These are phyloP conservation scores for Lactifluus echinatus DNA, from an alignment of 768 basidiomycete species.

Conservation along the genomic window DNA sequence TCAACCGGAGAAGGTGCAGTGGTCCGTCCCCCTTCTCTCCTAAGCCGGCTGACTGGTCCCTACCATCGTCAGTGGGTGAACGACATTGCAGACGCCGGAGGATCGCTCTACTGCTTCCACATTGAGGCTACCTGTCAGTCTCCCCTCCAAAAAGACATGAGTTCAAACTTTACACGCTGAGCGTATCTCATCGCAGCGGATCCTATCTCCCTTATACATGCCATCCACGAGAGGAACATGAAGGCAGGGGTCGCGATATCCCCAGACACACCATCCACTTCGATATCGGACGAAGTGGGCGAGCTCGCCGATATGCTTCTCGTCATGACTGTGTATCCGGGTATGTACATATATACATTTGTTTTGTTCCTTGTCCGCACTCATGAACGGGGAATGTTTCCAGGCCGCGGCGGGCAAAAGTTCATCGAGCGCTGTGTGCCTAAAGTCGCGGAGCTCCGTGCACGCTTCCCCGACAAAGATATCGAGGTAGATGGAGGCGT, in stretches of 20 bases:
- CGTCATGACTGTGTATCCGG: conserved; percentile 98
- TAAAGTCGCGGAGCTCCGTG: conserved; percentile 86
- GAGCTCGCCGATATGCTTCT: conserved; percentile 86
- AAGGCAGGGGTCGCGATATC: conserved; percentile 95
- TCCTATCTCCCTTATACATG: conserved; percentile 64
- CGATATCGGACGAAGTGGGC: conserved; percentile 82
- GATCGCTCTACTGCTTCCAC: conserved; percentile 93
- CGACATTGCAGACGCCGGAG: conserved; percentile 93
- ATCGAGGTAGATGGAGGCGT: conserved; percentile 99
- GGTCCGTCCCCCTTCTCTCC: background rate
- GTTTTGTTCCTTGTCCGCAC: background rate
- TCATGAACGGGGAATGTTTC: background rate
- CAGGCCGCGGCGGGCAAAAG: conserved; percentile 92
- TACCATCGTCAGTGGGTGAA: conserved; percentile 74
- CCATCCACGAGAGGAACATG: conserved; percentile 82
- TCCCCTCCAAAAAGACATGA: background rate
- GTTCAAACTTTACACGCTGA: background rate
- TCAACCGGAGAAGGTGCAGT: conserved; percentile 75
- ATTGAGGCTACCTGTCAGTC: conserved; percentile 81
- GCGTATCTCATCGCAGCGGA: conserved; percentile 38
- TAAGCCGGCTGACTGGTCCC: background rate
- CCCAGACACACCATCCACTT: conserved; percentile 83
- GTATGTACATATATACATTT: conserved; percentile 30
- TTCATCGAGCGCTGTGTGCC: conserved; percentile 89
- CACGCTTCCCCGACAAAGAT: conserved; percentile 86